Conservation (phyloP, 139 green algal species). For the Tetraselmis striata region DNA sequence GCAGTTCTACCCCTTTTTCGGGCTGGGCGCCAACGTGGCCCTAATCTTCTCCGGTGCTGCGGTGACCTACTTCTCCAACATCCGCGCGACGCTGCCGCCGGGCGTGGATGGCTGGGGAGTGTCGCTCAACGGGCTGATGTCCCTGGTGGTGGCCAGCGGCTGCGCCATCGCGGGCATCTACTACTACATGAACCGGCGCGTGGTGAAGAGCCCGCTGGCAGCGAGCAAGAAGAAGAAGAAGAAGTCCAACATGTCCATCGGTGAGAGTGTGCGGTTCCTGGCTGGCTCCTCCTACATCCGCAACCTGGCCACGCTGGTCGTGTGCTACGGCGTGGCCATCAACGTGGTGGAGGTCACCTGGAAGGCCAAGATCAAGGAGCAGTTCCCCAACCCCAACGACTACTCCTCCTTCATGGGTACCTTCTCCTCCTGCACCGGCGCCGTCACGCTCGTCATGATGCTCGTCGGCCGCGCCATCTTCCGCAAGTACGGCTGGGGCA, state of each 20-base stretch:
- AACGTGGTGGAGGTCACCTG: constrained; percentile 99
- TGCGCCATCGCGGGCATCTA: constrained; percentile 75
- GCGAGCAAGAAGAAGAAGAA: constrained; percentile 76
- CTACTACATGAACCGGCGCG: constrained; percentile 74
- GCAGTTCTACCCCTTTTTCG: constrained; percentile 98
- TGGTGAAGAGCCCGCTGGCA: constrained; percentile 48
- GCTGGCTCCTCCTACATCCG: constrained; percentile 90
- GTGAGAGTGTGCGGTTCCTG: constrained; percentile 92
- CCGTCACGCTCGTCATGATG: constrained; percentile 97
- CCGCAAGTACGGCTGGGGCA: constrained; percentile 91
- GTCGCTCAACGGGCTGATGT: constrained; percentile 93
- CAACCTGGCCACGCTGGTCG: constrained; percentile 88
- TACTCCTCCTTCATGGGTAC: constrained; percentile 89
- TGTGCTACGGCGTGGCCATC: constrained; percentile 96
- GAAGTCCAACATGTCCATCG: constrained; percentile 87
- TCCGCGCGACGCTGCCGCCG: constrained; percentile 55
- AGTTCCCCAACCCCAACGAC: constrained; percentile 97
- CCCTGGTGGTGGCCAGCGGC: constrained; percentile 85
- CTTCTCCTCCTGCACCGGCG: constrained; percentile 75
- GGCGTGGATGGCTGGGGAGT: constrained; percentile 95
- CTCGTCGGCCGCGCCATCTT: constrained; percentile 93
- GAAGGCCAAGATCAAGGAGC: constrained; percentile 99
- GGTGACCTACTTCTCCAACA: constrained; percentile 93
- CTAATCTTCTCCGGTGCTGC: constrained; percentile 95
- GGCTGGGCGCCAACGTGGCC: constrained; percentile 95